Evolutionary conservation across 192 early-diverging fungal species (phyloP), one percentile per base, ranked within the genome.

Genomic region (Coemansia aciculifera): DNA sequence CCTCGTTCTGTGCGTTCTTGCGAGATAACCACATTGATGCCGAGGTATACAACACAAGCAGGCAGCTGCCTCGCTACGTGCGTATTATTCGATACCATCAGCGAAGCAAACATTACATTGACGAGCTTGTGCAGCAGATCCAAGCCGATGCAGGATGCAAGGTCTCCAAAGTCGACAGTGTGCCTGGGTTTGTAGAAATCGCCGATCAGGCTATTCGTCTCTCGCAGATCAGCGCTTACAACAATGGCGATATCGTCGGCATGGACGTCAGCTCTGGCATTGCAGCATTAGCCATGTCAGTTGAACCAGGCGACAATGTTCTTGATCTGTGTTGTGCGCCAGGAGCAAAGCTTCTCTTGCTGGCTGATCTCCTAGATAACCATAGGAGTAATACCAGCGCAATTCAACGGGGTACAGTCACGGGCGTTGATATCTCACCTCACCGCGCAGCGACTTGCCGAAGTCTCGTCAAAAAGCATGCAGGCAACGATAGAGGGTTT

Each of bases 241-340:
- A 1, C 9, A 19, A 49, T 15, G 71, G 78, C 27, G 71, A 75
- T 43, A 81, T 93, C 19, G 84, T 88, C 64, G 92, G 91, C 15
- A 90, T 96, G 64, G 94, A 95, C 73, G 78, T 95, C 17, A 89
- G 93, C 63, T 95, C 93, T 3, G 97, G 89, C 0, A 84, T 97
- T 1, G 94, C 95, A 0, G 93, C 92, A 0, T 69, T 87, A 34
- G 90, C 95, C 4, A 79, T 99, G 15, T 87, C 86, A 1, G 74
- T 95, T 0, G 54, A 87, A 9, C 82, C 86, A 0, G 84, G 90
- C 42, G 91, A 99, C 61, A 92, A 98, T 72, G 90, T 98, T 3
- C 84, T 99, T 15, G 97, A 95, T 66, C 83, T 94, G 29, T 97
- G 92, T 66, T 93, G 89, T 64, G 93, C 93, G 3, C 91, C 94